Evolutionary conservation across 2,329 filamentous ascomycete genomes (phyloP), one percentile per base, ranked within the genome.

Genomic region (Trichoderma koningiopsis): DNA sequence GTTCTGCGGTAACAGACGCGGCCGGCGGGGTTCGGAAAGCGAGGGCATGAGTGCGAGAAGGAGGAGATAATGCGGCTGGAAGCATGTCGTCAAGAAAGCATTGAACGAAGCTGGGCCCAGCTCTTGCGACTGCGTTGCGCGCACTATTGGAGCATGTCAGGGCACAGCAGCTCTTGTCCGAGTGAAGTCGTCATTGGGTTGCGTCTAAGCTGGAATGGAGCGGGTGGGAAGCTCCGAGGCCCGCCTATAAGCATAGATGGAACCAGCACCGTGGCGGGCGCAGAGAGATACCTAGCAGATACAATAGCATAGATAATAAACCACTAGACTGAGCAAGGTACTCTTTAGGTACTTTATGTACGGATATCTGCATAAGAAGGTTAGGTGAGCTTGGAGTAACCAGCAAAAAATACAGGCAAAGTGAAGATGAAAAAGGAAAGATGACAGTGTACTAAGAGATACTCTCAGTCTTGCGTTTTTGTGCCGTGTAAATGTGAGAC

Each of bases 1-100:
- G 79, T 97, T 97, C 85, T 96, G 87, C 22, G 88, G 82, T 35
- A 89, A 81, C 71, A 91, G 82, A 53, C 85, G 82, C 52, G 87
- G 85, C 52, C 83, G 81, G 57, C 79, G 78, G 37, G 77, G 77
- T 74, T 81, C 79, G 69, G 77, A 75, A 70, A 81, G 74, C 49
- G 37, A 74, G 58, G 79, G 80, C 79, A 81, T 81, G 69, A 27
- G n/a, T 62, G 62, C 55, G 22, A 52, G 52, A 29, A 40, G 68
- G 61, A 37, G 52, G 52, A 43, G 37, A 29, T 35, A 35, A 33
- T 60, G 60, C 60, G 61, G 53, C 60, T 33, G 22, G 40, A 60
- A 65, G 53, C 68, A 69, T 65, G 40, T 53, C 68, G 62, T 66
- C 47, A 55, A 43, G 27, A n/a, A 27, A 57, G 27, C 61, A 58